These are phyloP conservation scores for Saccharomyces hybrid DNA, from an alignment of 1,139 yeast species.

Conservation along the genomic window DNA sequence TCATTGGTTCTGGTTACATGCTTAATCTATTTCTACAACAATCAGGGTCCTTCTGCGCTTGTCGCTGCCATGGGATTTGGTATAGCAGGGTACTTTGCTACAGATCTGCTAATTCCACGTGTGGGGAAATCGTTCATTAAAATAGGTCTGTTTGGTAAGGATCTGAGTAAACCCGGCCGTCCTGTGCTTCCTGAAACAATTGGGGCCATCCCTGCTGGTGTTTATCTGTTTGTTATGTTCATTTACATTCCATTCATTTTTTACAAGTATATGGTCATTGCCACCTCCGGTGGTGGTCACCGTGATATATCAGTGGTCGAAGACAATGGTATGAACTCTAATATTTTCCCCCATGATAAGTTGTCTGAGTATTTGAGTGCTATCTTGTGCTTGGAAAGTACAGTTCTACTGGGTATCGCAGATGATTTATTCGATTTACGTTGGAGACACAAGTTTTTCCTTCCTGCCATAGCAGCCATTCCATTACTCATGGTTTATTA, in stretches of 20 bases:
- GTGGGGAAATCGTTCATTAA: constrained; percentile 59
- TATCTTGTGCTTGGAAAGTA: constrained; percentile 72
- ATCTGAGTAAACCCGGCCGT: constrained; percentile 58
- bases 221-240: constrained; percentile 74
- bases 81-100: constrained; percentile 54
- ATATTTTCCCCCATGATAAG: constrained; percentile 73
- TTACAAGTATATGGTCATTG: constrained; percentile 64
- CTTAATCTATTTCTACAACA: constrained; percentile 10
- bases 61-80: constrained; percentile 57
- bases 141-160: constrained; percentile 79
- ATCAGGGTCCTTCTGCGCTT: constrained; percentile 20
- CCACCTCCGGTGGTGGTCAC: constrained; percentile 49
- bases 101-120: constrained; percentile 57
- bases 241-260: constrained; percentile 85
- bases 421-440: constrained; percentile 93
- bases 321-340: constrained; percentile 7
- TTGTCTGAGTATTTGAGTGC: constrained; percentile 83
- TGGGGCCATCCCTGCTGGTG: constrained; percentile 80
- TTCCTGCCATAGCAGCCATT: constrained; percentile 90
- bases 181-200: constrained; percentile 84
- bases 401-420: constrained; percentile 78
- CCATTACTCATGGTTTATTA: constrained; percentile 88
- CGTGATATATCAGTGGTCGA: constrained; percentile 33
- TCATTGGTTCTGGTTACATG: constrained; percentile 10
- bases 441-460: constrained; percentile 94